A percentile compares a stretch with the other conserved stretches of the same genome.
Evolutionary conservation across 257 asterid genomes (phyloP).

Genomic region (Solanum neorickii): DNA sequence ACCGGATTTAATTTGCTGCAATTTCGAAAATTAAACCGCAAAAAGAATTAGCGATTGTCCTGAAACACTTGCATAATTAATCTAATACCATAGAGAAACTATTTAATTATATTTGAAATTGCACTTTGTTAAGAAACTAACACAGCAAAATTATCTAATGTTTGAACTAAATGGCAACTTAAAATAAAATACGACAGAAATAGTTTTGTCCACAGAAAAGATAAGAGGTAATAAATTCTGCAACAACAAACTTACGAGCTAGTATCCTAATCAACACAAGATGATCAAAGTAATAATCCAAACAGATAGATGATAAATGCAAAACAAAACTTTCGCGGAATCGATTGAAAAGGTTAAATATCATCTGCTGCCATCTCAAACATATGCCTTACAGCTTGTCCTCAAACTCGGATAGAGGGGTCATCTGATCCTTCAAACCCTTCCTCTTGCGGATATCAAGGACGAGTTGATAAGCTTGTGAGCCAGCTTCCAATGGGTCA

Average conservation of each 20-base stretch:
- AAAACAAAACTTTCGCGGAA: background rate
- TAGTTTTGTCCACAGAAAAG: background rate
- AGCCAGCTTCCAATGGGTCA: constrained; percentile 18
- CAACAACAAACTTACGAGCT: background rate
- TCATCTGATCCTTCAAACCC: constrained; percentile 29
- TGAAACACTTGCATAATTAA: background rate
- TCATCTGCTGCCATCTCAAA: no score
- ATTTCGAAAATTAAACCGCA: no score
- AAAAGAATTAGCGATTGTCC: background rate
- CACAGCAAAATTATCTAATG: no score
- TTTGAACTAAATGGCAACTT: background rate
- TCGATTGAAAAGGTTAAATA: no score
- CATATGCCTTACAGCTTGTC: constrained; percentile 17
- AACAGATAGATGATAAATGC: background rate
- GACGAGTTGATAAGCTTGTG: constrained; percentile 14
- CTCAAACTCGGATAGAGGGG: constrained; percentile 28
- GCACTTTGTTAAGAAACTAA: background rate
- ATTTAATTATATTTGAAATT: background rate
- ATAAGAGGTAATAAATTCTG: background rate
- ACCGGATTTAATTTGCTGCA: no score
- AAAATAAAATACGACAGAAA: background rate
- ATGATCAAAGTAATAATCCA: background rate
- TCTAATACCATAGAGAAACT: background rate
- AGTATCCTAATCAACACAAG: background rate
- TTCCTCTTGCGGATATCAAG: constrained; percentile 28